Evolutionary conservation across 2,329 filamentous ascomycete genomes (phyloP).

Genomic region (Paracorniculantispora psalliotae): DNA sequence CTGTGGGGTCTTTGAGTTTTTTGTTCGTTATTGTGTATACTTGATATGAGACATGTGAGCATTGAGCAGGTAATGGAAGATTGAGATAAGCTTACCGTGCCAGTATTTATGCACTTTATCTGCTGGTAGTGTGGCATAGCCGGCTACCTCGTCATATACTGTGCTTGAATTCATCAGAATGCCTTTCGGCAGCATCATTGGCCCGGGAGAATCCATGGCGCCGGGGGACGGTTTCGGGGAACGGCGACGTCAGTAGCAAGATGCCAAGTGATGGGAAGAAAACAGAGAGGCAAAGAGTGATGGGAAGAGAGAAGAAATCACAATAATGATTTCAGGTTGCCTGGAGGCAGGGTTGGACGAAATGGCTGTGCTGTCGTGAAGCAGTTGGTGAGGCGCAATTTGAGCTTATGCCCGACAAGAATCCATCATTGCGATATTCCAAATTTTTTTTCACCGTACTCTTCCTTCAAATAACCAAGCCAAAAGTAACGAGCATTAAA

Average conservation of each 20-base stretch:
- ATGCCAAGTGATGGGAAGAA: background rate
- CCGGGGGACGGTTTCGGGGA: background rate
- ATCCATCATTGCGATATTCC: background rate
- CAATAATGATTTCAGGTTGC: background rate
- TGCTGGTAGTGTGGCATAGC: constrained; percentile 43
- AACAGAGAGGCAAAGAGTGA: background rate
- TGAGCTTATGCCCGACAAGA: background rate
- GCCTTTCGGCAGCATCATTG: constrained; percentile 51
- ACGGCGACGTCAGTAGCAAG: no score
- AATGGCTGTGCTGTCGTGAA: background rate
- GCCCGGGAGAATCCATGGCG: constrained; percentile 31
- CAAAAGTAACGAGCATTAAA: background rate
- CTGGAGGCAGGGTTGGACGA: background rate
- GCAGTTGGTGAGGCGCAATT: background rate
- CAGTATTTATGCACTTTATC: constrained; percentile 53
- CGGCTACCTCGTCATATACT: constrained; percentile 51
- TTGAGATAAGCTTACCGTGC: constrained; percentile 42
- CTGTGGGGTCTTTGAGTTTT: constrained; percentile 56
- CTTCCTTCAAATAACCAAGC: background rate
- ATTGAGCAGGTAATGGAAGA: background rate
- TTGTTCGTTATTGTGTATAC: constrained; percentile 58
- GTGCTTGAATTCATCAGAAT: constrained; percentile 49
- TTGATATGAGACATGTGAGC: constrained; percentile 24
- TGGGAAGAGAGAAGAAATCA: background rate
- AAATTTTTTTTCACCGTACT: background rate